Evolutionary conservation across 2,329 filamentous ascomycete species (phyloP), one percentile per base, ranked within the genome.

Genomic region (Paraphoma sp.): DNA sequence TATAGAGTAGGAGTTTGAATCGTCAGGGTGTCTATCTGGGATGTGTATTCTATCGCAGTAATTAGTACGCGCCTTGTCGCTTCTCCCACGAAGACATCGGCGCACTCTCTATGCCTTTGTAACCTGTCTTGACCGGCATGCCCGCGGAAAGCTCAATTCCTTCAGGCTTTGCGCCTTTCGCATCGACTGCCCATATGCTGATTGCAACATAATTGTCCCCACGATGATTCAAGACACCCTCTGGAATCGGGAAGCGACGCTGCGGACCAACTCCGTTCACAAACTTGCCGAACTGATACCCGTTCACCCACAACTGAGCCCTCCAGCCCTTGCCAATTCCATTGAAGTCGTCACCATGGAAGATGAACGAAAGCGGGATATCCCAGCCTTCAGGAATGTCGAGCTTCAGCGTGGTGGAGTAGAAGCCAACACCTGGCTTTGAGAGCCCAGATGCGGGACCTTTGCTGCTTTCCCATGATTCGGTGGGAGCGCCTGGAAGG

Each of bases 241-340:
- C 85, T 0, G 89, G 89, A 0, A 93, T 88, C 1, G 88, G 89
- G 65, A 87, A 93, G 0, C 74, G 79, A 0, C 81, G 84, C 76
- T 93, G 89, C 1, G 90, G 90, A 0, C 90, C 90, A 40, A 92
- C 80, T 54, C 91, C 88, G 69, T 87, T 87, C 28, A 83, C 75
- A 60, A 85, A 87, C 69, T 87, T 87, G 6, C 84, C 86, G 62
- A 87, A 92, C 67, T 92, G 89, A 71, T 87, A 92, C 1, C 89
- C 90, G 65, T 92, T 92, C 38, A 92, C 87, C 68, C 84, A 92
- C 2, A 92, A 74, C 63, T 88, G 83, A 1, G 81, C 84, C 14
- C 89, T 81, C 61, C 87, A 89, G 11, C 52, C 58, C 33, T 55
- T 63, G 8, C 50, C 64, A 53, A 55, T 64, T 16, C 57, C 70